Conservation (phyloP, 2,329 filamentous ascomycete species). For the Chaetomium globosum region DNA sequence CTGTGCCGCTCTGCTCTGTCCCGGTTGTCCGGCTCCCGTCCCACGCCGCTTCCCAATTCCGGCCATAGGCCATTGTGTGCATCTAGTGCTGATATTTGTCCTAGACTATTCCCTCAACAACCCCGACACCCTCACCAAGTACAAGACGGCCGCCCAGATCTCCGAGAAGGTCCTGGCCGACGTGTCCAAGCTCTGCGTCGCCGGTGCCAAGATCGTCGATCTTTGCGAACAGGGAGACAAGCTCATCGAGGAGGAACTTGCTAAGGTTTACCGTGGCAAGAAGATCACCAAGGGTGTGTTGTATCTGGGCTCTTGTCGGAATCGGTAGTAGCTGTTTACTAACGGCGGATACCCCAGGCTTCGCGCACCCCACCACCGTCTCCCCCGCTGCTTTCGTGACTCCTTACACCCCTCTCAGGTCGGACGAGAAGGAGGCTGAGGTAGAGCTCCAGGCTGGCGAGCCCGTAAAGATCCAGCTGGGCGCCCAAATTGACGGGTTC, state of each 20-base stretch:
- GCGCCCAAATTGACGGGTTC: constrained; percentile 96
- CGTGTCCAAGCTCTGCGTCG: constrained; percentile 72
- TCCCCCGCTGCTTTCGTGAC: constrained; percentile 94
- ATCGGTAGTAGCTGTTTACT: constrained; percentile 12
- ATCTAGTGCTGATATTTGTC: constrained; percentile 21
- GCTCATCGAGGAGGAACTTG: constrained; percentile 87
- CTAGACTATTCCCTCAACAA: constrained; percentile 90
- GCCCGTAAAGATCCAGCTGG: constrained; percentile 96
- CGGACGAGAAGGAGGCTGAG: constrained; percentile 82
- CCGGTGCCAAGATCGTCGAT: constrained; percentile 88
- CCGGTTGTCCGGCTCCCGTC: neutral
- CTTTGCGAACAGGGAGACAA: constrained; percentile 96
- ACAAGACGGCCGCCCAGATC: constrained; percentile 94
- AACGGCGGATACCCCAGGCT: constrained; percentile 55
- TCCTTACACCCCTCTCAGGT: constrained; percentile 88
- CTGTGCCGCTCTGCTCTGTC: constrained; percentile 6
- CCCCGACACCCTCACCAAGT: constrained; percentile 96
- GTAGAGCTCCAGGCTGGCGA: constrained; percentile 81
- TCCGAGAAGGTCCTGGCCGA: constrained; percentile 92
- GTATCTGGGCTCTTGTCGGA: constrained; percentile 15
- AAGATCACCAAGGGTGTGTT: constrained; percentile 84
- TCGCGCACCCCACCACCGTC: constrained; percentile 91
- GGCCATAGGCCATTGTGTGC: constrained; percentile 9
- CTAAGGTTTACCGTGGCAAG: constrained; percentile 98
- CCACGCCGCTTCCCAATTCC: neutral